These are phyloP conservation scores for Candida sojae DNA, from an alignment of 1,139 yeast genomes.

Conservation along the genomic window DNA sequence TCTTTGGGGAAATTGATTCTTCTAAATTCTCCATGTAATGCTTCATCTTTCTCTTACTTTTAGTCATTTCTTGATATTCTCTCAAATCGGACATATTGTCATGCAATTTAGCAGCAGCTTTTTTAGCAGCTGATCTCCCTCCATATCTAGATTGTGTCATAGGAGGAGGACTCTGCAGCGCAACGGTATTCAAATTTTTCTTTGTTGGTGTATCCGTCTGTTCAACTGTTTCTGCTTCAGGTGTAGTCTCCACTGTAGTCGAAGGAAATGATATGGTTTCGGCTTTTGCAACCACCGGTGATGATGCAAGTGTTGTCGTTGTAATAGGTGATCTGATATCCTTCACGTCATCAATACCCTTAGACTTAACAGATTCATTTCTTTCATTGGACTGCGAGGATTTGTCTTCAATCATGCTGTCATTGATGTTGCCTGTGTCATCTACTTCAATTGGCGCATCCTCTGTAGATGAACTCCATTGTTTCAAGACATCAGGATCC, in stretches of 20 bases:
- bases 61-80: slow-evolving; percentile 51
- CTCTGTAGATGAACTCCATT: slow-evolving; percentile 34
- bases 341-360: too few relatives aligned
- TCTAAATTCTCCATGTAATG: slow-evolving; percentile 38
- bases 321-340: too few relatives aligned
- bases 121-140: slow-evolving; percentile 59
- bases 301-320: too few relatives aligned
- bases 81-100: slow-evolving; percentile 68
- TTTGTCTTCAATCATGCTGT: slow-evolving; percentile 38
- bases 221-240: neutral
- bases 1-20: slow-evolving; percentile 12
- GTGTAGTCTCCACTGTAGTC: neutral
- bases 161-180: neutral
- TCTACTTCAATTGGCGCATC: slow-evolving; percentile 11
- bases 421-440: slow-evolving; percentile 24
- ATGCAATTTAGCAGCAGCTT: slow-evolving; percentile 69
- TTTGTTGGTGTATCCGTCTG: too few relatives aligned
- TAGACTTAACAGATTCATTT: neutral
- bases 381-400: slow-evolving; percentile 9
- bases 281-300: neutral
- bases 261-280: neutral
- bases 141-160: slow-evolving; percentile 7
- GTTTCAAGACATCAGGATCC: slow-evolving; percentile 37
- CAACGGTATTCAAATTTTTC: too few relatives aligned
- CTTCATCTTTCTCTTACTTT: slow-evolving; percentile 43